A percentile compares a stretch with the other conserved stretches of the same genome.
phyloP scores from a whole-genome alignment of 257 asterid genomes.

The Lavandula angustifolia region DNA sequence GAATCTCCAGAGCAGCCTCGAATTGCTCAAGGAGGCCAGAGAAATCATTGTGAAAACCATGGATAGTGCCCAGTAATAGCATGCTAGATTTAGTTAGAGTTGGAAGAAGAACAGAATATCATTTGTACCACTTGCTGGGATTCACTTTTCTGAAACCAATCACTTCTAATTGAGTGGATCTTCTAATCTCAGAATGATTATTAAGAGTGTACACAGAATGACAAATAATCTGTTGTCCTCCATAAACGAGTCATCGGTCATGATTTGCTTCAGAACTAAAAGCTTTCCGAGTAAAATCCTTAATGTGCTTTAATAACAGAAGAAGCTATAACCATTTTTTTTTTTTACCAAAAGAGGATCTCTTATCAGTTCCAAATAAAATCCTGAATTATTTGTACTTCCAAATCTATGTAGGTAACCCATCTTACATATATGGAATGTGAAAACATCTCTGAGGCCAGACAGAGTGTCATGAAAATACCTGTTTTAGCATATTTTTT shows the following conservation, averaged over 20 bases:
- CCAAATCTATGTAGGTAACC: conserved; percentile 6
- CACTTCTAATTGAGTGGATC: not conserved
- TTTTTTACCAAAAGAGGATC: too few species aligned
- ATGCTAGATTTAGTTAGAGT: too few species aligned
- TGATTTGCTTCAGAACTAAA: not conserved
- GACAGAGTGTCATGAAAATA: not conserved
- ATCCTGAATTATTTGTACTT: not conserved
- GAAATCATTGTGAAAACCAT: too few species aligned
- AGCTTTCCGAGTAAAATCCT: not conserved
- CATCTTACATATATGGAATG: not conserved
- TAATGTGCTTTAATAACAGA: not conserved
- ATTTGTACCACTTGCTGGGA: too few species aligned
- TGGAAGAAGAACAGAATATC: too few species aligned
- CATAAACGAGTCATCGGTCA: not conserved
- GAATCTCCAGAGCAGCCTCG: too few species aligned
- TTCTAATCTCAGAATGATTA: not conserved
- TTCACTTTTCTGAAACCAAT: not conserved
- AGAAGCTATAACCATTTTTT: not conserved
- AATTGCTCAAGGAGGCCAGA: too few species aligned
- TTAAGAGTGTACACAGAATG: not conserved
- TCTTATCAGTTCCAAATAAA: not conserved
- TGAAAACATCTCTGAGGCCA: not conserved
- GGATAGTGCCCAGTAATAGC: too few species aligned
- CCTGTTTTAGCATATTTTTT: not conserved
- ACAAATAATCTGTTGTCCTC: not conserved